These are phyloP conservation scores for Betula pendula DNA, from an alignment of 306 rosid species.

Conservation along the genomic window DNA sequence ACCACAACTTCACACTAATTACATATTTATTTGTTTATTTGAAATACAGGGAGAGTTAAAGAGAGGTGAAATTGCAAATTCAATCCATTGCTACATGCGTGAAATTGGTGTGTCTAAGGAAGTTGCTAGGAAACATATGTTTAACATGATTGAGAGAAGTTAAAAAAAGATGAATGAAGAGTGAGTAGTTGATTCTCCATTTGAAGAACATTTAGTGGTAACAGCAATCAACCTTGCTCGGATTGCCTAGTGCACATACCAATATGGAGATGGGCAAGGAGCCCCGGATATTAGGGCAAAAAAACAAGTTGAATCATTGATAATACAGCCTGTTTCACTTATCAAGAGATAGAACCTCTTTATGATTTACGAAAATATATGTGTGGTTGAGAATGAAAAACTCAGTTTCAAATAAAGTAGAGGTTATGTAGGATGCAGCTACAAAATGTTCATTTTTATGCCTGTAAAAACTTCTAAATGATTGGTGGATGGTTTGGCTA, in stretches of 20 bases:
- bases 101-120: conserved; percentile 33
- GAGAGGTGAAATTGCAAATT: conserved; percentile 56
- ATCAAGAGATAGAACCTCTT: not conserved
- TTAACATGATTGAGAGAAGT: conserved; percentile 27
- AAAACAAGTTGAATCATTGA: conserved; percentile 30
- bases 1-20: not conserved
- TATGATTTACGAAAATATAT: not conserved
- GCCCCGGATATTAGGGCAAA: conserved; percentile 34
- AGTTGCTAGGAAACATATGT: conserved; percentile 15
- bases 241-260: conserved; percentile 52
- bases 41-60: conserved; percentile 46
- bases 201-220: conserved; percentile 38
- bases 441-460: no score
- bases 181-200: conserved; percentile 21
- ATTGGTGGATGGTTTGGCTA: no score
- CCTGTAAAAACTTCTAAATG: no score
- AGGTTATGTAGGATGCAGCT: no score
- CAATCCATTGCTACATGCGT: conserved; percentile 39
- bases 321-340: conserved; percentile 43
- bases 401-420: no score
- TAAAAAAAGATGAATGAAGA: conserved; percentile 59
- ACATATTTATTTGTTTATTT: not conserved
- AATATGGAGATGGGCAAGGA: conserved; percentile 60
- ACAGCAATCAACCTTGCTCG: conserved; percentile 45
- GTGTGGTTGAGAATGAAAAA: no score